A percentile compares a stretch with the other conserved stretches of the same genome.
Evolutionary conservation across 371 early-diverging fungal species (phyloP).

Genomic region (Mortierella sp.): DNA sequence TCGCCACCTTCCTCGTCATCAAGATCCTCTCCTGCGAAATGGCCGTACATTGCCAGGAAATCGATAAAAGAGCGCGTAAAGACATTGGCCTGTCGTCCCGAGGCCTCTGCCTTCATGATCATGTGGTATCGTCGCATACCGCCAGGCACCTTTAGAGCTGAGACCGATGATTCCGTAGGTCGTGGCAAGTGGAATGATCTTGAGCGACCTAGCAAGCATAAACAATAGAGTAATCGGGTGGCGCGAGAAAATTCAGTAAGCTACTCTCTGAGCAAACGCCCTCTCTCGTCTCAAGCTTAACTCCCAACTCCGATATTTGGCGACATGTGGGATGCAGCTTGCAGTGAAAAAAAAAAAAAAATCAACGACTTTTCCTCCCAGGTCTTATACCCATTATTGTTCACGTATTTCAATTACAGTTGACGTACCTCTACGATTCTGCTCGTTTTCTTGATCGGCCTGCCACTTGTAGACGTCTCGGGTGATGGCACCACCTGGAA

Average conservation of each 20-base stretch:
- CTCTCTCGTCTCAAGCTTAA: neutral
- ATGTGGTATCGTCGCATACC: slow-evolving; percentile 91
- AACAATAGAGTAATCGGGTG: neutral
- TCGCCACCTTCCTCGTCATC: slow-evolving; percentile 85
- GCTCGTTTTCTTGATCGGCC: slow-evolving; percentile 73
- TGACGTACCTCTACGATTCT: slow-evolving; percentile 56
- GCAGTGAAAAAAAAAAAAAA: neutral
- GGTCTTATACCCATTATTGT: neutral
- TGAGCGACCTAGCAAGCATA: slow-evolving; percentile 53
- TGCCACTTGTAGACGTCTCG: slow-evolving; percentile 94
- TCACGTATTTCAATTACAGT: neutral
- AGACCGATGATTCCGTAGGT: slow-evolving; percentile 55
- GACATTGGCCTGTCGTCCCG: slow-evolving; percentile 75
- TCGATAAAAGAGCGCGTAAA: slow-evolving; percentile 93
- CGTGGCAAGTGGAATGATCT: slow-evolving; percentile 66
- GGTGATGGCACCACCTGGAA: slow-evolving; percentile 84
- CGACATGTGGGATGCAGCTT: neutral
- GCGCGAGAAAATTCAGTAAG: neutral
- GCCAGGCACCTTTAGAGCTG: slow-evolving; percentile 78
- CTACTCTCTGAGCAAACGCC: too few relatives aligned
- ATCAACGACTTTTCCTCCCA: neutral
- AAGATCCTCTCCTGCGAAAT: slow-evolving; percentile 94
- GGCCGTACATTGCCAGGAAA: slow-evolving; percentile 92
- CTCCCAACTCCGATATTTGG: neutral
- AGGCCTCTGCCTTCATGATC: slow-evolving; percentile 72